These are phyloP conservation scores for Staphylotrichum tortipilum DNA, from an alignment of 495 filamentous ascomycete genomes.

Conservation along the genomic window DNA sequence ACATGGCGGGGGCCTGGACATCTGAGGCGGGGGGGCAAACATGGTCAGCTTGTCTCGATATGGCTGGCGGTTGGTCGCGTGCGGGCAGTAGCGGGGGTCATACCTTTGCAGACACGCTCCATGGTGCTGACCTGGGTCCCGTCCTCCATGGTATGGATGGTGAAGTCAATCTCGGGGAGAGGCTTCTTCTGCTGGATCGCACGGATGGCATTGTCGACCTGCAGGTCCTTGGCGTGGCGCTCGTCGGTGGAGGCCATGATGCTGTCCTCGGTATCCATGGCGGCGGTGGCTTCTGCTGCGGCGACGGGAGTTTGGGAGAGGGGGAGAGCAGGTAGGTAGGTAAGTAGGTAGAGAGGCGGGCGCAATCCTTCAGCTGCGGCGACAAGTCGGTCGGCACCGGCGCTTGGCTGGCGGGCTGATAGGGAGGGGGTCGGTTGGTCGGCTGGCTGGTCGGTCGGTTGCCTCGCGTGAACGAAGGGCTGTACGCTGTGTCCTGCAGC, in stretches of 20 bases:
- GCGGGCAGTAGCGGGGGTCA: neutral
- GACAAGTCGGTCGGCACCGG: neutral
- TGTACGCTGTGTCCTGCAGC: conserved; percentile 9
- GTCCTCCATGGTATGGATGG: conserved; percentile 96
- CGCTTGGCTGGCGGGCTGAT: conserved; percentile 1
- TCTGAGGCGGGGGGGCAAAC: conserved; percentile 43
- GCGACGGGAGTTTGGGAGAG: neutral
- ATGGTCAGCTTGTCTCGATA: conserved; percentile 8
- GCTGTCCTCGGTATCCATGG: conserved; percentile 33
- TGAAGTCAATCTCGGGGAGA: conserved; percentile 95
- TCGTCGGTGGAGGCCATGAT: conserved; percentile 21
- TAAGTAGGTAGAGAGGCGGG: no score
- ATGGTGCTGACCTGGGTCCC: conserved; percentile 85
- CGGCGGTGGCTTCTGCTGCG: neutral
- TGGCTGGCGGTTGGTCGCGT: neutral
- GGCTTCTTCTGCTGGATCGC: conserved; percentile 89
- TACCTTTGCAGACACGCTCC: conserved; percentile 97
- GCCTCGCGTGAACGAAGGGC: conserved; percentile 5
- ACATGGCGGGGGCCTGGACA: conserved; percentile 93
- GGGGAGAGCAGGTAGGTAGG: neutral
- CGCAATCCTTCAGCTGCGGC: conserved; percentile 1
- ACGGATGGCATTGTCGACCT: conserved; percentile 62
- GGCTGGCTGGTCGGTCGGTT: conserved; percentile 4
- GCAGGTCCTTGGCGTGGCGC: conserved; percentile 27
- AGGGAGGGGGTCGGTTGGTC: neutral